Evolutionary conservation across 1,139 yeast genomes (phyloP).

Genomic region (Lodderomyces jiufengensis): DNA sequence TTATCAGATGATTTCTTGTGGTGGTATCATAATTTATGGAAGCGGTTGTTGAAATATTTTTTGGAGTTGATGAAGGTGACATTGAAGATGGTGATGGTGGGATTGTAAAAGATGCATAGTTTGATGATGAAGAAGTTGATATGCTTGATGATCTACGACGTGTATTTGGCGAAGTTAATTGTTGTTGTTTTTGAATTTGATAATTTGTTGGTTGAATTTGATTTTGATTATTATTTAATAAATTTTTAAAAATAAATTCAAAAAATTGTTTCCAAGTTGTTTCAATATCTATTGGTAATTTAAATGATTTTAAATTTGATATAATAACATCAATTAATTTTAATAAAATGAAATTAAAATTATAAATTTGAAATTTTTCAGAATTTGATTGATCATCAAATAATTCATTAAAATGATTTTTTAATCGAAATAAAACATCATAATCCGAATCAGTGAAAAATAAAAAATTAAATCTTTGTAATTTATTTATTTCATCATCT

Average conservation of each 20-base stretch:
- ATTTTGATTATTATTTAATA: constrained; percentile 4
- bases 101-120: no score
- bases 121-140: constrained; percentile 1
- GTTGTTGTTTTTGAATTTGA: not conserved
- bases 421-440: constrained; percentile 24
- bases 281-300: constrained; percentile 2
- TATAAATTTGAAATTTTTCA: not conserved
- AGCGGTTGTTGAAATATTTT: no score
- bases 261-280: constrained; percentile 20
- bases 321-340: constrained; percentile 15
- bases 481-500: constrained; percentile 17
- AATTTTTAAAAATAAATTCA: constrained; percentile 15
- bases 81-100: no score
- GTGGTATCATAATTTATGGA: no score
- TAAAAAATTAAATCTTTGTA: constrained; percentile 19
- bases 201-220: not conserved
- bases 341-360: constrained; percentile 6
- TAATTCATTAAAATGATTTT: constrained; percentile 19
- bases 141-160: not conserved
- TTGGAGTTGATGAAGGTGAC: no score
- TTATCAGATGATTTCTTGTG: no score
- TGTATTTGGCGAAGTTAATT: not conserved
- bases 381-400: constrained; percentile 2
- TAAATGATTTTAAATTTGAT: constrained; percentile 10
- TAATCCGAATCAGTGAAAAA: constrained; percentile 26